phyloP scores from a whole-genome alignment of 1,284 basidiomycete species.

The Tetrapyrgos nigripes region DNA sequence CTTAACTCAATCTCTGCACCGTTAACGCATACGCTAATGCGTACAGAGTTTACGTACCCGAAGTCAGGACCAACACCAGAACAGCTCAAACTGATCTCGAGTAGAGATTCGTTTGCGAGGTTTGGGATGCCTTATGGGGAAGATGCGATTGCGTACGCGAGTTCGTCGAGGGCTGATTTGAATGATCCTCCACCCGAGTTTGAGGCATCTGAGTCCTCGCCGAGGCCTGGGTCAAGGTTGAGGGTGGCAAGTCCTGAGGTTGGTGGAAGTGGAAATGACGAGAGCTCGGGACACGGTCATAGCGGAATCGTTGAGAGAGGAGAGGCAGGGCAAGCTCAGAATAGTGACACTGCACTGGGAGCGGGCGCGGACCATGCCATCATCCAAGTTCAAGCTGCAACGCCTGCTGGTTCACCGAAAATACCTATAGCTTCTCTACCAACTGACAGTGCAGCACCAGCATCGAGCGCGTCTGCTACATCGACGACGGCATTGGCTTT shows the following conservation, averaged over 20 bases:
- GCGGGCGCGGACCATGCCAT: slow-evolving; percentile 3
- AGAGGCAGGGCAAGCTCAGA: background rate
- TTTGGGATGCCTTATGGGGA: slow-evolving; percentile 60
- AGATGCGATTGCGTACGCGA: slow-evolving; percentile 56
- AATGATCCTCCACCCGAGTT: slow-evolving; percentile 46
- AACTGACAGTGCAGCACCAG: background rate
- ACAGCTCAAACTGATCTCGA: slow-evolving; percentile 57
- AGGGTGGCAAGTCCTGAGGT: slow-evolving; percentile 27
- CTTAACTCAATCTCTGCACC: slow-evolving; percentile 58
- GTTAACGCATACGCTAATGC: slow-evolving; percentile 54
- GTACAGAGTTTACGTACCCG: slow-evolving; percentile 59
- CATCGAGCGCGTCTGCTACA: background rate
- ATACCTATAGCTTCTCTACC: background rate
- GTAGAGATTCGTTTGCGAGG: slow-evolving; percentile 49
- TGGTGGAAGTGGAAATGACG: background rate
- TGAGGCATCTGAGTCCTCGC: slow-evolving; percentile 27
- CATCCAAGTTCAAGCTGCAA: slow-evolving; percentile 8
- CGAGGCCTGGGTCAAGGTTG: slow-evolving; percentile 28
- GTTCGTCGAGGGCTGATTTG: slow-evolving; percentile 38
- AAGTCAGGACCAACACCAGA: slow-evolving; percentile 57
- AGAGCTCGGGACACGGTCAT: background rate
- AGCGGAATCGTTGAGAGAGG: slow-evolving; percentile 2
- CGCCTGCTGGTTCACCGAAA: background rate
- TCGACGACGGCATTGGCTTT: background rate
- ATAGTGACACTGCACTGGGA: background rate